These are phyloP conservation scores for Ustilago hordei DNA, from an alignment of 1,284 basidiomycete genomes.

Conservation along the genomic window DNA sequence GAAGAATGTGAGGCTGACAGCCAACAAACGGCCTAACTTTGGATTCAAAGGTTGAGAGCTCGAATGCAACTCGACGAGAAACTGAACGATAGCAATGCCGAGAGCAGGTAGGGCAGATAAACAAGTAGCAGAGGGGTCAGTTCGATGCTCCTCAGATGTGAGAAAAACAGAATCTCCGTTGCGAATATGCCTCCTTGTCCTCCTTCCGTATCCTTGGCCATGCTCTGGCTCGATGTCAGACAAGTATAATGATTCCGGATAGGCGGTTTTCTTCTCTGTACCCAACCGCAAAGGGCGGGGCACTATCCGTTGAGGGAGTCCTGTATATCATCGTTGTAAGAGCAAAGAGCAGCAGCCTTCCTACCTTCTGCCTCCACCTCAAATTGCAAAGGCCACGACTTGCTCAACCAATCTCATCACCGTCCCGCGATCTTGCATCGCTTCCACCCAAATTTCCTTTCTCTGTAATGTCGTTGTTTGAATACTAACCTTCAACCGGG, in stretches of 20 bases:
- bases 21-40: constrained; percentile 23
- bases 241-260: constrained; percentile 63
- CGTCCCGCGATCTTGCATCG: neutral
- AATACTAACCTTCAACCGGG: constrained; percentile 49
- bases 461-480: neutral
- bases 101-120: neutral
- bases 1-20: constrained; percentile 9
- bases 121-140: constrained; percentile 20
- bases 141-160: constrained; percentile 1
- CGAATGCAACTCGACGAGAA: constrained; percentile 26
- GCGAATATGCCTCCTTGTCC: neutral
- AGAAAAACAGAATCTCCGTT: neutral
- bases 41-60: constrained; percentile 25
- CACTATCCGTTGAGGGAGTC: constrained; percentile 64
- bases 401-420: neutral
- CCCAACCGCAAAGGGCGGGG: constrained; percentile 35
- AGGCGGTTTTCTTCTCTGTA: constrained; percentile 57
- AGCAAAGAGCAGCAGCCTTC: constrained; percentile 31
- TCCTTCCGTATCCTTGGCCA: neutral
- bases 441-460: neutral
- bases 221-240: constrained; percentile 54
- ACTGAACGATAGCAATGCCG: constrained; percentile 17
- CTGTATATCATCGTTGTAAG: constrained; percentile 58
- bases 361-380: neutral
- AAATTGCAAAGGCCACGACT: neutral